Evolutionary conservation across 192 early-diverging fungal genomes (phyloP), one percentile per base, ranked within the genome.

Genomic region (Podila clonocystis): DNA sequence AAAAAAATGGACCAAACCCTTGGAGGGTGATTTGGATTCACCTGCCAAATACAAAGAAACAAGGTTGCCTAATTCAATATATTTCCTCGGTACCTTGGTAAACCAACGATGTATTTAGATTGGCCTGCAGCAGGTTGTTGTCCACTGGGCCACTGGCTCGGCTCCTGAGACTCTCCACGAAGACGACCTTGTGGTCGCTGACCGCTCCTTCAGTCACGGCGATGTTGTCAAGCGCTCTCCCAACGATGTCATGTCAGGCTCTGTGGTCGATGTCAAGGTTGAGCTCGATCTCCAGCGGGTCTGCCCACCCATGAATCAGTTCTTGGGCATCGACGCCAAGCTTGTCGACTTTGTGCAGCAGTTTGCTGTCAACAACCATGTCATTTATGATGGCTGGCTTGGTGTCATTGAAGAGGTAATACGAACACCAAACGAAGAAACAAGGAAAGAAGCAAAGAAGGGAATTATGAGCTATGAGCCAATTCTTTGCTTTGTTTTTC

Each of bases 381-480:
- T 84, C 65, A 84, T 84, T 19, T 79, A 79, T 36, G 75, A 84
- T 45, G 74, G 74, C 29, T 84, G 82, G 82, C 66, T 84, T 12
- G 82, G 82, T 33, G 68, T 83, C 48, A 83, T 83, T 20, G 74
- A 83, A 52, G 72, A 83, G 63, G 82, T 83, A 75, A 48, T 34
- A 0, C 26, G 15, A 12, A 15, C 13, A 45, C 13, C 41, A 45
- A 15, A 13, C 8, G n/a, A 55, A 55, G 52, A 29, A 20, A 60
- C 13, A 22, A 52, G 45, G 26, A 63, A 48, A 0, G n/a, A 52
- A 45, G 15, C 48, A 67, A 67, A 67, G 55, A 58, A 67, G 34
- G 19, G 34, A 22, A n/a, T 17, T 52, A 65, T 45, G 41, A 45
- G 41, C 41, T 17, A 45, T 45, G 41, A 45, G 41, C 52, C n/a